phyloP scores from a whole-genome alignment of 2,329 filamentous ascomycete genomes.

The Diplodia intermedia region DNA sequence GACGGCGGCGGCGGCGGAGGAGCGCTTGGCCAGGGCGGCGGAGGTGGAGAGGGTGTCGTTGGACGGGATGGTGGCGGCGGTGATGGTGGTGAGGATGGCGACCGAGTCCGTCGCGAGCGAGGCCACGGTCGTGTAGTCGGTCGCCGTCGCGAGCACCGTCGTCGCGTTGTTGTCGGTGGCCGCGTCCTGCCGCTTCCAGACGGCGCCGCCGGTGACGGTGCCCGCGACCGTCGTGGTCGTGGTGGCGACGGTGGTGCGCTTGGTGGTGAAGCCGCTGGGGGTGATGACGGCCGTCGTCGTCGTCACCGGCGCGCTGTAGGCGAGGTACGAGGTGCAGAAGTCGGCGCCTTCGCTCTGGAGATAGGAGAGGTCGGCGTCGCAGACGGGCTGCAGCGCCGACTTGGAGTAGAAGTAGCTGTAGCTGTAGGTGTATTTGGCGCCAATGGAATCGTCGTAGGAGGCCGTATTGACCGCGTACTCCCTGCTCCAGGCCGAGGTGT shows the following conservation, averaged over 20 bases:
- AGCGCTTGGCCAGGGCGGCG: background rate
- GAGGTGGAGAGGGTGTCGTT: background rate
- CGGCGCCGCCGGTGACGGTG: conserved; percentile 2
- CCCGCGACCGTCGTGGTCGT: background rate
- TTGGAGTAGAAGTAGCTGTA: conserved; percentile 22
- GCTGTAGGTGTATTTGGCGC: conserved; percentile 18
- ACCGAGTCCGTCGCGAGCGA: background rate
- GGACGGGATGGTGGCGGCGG: background rate
- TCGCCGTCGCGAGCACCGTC: background rate
- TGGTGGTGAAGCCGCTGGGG: background rate
- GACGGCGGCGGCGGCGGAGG: background rate
- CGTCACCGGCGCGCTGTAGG: background rate
- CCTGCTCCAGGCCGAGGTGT: conserved; percentile 9
- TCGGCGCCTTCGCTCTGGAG: background rate
- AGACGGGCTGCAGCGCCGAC: background rate
- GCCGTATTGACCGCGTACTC: conserved; percentile 7
- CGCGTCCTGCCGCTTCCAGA: conserved; percentile 8
- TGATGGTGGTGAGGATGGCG: background rate
- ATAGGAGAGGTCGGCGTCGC: background rate
- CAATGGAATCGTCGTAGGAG: background rate
- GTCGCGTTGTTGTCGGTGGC: background rate
- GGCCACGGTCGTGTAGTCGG: conserved; percentile 2
- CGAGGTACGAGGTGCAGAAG: conserved; percentile 15
- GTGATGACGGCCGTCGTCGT: background rate
- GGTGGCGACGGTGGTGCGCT: background rate